Conservation (phyloP, 106 monocot genomes). For the Dioscorea dumetorum region DNA sequence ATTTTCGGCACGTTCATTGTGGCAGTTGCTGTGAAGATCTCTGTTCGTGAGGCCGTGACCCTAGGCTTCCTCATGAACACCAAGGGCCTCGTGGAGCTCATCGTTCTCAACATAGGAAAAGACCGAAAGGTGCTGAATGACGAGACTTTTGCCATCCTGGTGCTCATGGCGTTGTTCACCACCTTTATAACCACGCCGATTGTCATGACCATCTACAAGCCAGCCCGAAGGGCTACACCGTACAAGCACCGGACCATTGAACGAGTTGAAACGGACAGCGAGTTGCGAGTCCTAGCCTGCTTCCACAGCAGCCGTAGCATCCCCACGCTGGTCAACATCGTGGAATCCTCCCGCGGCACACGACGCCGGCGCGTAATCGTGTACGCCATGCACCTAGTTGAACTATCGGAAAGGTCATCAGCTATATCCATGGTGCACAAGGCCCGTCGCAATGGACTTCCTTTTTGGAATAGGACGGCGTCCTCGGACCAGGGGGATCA, state of each 20-base stretch:
- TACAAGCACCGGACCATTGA: slow-evolving; percentile 45
- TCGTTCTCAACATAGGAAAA: slow-evolving; percentile 66
- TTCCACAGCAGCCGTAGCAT: slow-evolving; percentile 59
- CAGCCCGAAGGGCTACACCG: slow-evolving; percentile 26
- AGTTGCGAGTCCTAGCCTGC: slow-evolving; percentile 54
- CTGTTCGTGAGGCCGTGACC: slow-evolving; percentile 39
- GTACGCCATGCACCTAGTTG: slow-evolving; percentile 66
- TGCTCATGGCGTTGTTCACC: slow-evolving; percentile 64
- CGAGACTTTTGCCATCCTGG: slow-evolving; percentile 62
- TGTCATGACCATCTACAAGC: slow-evolving; percentile 53
- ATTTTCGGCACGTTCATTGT: slow-evolving; percentile 42
- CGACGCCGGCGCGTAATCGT: slow-evolving; percentile 29
- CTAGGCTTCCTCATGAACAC: slow-evolving; percentile 83
- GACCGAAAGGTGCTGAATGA: slow-evolving; percentile 57
- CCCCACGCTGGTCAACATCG: slow-evolving; percentile 51
- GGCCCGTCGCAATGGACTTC: slow-evolving; percentile 65
- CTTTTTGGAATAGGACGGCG: slow-evolving; percentile 47
- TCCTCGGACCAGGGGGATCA: slow-evolving; percentile 13
- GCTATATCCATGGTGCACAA: slow-evolving; percentile 68
- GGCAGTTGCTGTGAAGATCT: slow-evolving; percentile 26
- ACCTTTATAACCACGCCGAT: slow-evolving; percentile 65
- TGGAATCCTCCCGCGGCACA: slow-evolving; percentile 55
- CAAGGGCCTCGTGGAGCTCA: slow-evolving; percentile 80
- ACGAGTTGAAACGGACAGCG: slow-evolving; percentile 20
- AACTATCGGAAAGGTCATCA: slow-evolving; percentile 63